Evolutionary conservation across 805 yeast species (phyloP), one percentile per base, ranked within the genome.

Genomic region (Wickerhamiella parazyma): DNA sequence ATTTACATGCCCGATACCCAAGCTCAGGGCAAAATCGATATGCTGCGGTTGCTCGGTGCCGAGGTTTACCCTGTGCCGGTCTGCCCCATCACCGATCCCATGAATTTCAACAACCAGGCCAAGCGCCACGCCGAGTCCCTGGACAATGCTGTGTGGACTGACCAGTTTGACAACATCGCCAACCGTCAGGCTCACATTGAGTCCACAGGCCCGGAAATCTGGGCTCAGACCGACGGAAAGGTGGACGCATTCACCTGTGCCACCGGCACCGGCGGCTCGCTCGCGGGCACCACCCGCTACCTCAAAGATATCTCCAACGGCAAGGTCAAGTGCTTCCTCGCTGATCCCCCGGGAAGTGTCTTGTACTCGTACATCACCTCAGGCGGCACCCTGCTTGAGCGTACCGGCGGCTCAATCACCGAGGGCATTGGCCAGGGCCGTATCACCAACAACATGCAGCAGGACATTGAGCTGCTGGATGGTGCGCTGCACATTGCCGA

Each of bases 401-500:
- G 86, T 55, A 69, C 72, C 1, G 96, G 96, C 24, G 75, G 84
- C 3, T 80, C 94, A 0, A 85, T 87, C 61, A 87, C 95, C 22
- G 96, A 87, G 65, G 96, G 96, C 25, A 85, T 87, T 64, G 96
- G 96, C 22, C 96, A 87, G 64, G 95, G 95, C 38, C 72, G 96
- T 54, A 80, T 87, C 54, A 87, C 95, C 5, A 80, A 73, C 49
- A 87, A 87, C 61, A 69, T 87, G 61, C 68, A 68, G 14, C 80
- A 75, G 36, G 95, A 84, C 49, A 65, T 85, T 22, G 78, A 70
- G 7, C 60, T 78, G 25, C 69, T 84, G 29, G 95, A 87, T 57
- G 94, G 79, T 52, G 93, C 95, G 1, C 62, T 82, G 39, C 71
- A 73, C 51, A 75, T 87, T 42, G 74, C 86, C 1, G 96, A 87